These are phyloP conservation scores for Barnettozyma sp. DNA, from an alignment of 805 yeast genomes.

Conservation along the genomic window DNA sequence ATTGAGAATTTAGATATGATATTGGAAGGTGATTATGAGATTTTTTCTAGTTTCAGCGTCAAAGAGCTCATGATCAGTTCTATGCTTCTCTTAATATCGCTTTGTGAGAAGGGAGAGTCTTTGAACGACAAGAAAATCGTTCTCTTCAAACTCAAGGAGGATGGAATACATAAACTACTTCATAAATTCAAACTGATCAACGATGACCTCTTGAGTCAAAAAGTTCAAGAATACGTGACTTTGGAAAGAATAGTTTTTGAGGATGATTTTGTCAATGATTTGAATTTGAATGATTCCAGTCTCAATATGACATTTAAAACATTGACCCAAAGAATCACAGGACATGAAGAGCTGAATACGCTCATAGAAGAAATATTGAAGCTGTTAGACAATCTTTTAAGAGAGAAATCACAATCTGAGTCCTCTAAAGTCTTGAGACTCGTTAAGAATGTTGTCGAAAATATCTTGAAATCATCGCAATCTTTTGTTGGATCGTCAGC, in stretches of 20 bases:
- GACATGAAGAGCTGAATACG: conserved; percentile 51
- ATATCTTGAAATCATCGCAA: conserved; percentile 34
- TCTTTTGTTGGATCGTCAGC: conserved; percentile 31
- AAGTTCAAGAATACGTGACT: conserved; percentile 18
- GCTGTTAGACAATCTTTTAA: conserved; percentile 46
- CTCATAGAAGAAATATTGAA: conserved; percentile 52
- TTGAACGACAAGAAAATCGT: conserved; percentile 23
- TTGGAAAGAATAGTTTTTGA: conserved; percentile 13
- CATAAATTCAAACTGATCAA: conserved; percentile 34
- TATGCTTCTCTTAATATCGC: conserved; percentile 17
- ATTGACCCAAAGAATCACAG: conserved; percentile 28
- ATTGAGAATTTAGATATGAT: conserved; percentile 10
- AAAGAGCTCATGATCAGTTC: conserved; percentile 20
- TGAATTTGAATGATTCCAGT: conserved; percentile 20
- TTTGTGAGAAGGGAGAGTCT: conserved; percentile 22
- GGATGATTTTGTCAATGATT: conserved; percentile 19
- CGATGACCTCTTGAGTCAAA: conserved; percentile 28
- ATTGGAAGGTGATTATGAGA: conserved; percentile 14
- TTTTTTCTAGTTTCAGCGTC: conserved; percentile 16
- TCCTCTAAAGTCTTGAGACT: conserved; percentile 43
- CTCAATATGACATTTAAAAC: conserved; percentile 13
- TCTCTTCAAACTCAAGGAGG: conserved; percentile 29
- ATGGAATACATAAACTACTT: conserved; percentile 30
- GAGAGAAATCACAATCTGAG: conserved; percentile 37
- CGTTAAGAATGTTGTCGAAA: conserved; percentile 39